A percentile compares a stretch with the other conserved stretches of the same genome.
These are phyloP conservation scores for Cryphonectria naterciae DNA, from an alignment of 2,329 filamentous ascomycete species.

Conservation along the genomic window DNA sequence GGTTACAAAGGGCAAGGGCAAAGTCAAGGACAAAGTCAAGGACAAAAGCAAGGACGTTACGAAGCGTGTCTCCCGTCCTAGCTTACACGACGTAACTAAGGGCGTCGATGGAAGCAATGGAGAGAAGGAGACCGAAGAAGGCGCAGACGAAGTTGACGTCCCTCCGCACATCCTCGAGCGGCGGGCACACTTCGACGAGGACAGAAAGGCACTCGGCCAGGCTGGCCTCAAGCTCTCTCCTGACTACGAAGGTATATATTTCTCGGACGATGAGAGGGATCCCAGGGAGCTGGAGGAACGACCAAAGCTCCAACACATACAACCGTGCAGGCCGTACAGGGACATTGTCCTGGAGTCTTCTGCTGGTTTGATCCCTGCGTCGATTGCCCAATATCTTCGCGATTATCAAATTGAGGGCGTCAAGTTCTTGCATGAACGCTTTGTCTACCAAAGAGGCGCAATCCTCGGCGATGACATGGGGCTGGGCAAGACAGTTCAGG, in stretches of 20 bases:
- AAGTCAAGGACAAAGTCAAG: conserved; percentile 31
- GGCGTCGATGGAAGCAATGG: conserved; percentile 21
- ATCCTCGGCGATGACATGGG: conserved; percentile 98
- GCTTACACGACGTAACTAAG: conserved; percentile 17
- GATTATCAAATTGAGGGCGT: conserved; percentile 90
- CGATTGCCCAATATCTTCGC: conserved; percentile 88
- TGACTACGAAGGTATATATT: conserved; percentile 73
- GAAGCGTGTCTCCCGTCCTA: not conserved
- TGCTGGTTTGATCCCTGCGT: conserved; percentile 79
- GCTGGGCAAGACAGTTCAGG: conserved; percentile 93
- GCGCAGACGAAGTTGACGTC: conserved; percentile 50
- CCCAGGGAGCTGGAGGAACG: conserved; percentile 59
- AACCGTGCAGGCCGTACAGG: conserved; percentile 70
- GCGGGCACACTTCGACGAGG: conserved; percentile 69
- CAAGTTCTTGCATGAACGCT: conserved; percentile 82
- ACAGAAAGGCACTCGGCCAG: conserved; percentile 62
- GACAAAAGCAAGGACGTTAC: conserved; percentile 22
- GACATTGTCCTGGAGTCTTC: conserved; percentile 78
- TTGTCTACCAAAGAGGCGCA: conserved; percentile 88
- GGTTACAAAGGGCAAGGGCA: conserved; percentile 39
- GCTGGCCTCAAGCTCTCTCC: conserved; percentile 78
- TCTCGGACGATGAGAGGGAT: conserved; percentile 65
- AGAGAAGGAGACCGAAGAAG: conserved; percentile 32
- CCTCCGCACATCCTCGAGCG: conserved; percentile 75
- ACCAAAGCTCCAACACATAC: conserved; percentile 68